Evolutionary conservation across 768 basidiomycete genomes (phyloP).

Genomic region (Suillus occidentalis): DNA sequence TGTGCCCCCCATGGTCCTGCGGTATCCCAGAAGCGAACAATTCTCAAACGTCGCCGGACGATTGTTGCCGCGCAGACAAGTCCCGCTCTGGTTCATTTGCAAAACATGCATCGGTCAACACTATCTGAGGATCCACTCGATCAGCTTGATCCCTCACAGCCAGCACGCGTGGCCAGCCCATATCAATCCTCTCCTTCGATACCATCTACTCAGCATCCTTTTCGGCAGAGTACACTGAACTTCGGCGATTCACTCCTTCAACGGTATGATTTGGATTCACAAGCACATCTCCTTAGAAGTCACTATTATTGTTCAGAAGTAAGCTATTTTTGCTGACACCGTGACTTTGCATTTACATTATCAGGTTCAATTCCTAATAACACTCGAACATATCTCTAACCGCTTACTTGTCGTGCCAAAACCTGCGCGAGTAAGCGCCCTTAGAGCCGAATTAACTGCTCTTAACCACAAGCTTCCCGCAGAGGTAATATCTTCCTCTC

Average conservation of each 20-base stretch:
- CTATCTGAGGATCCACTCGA: slow-evolving; percentile 76
- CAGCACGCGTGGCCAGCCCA: slow-evolving; percentile 39
- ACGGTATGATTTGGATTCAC: slow-evolving; percentile 65
- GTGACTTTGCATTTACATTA: slow-evolving; percentile 12
- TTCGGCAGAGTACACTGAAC: slow-evolving; percentile 44
- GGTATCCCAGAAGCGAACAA: slow-evolving; percentile 12
- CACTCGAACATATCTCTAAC: slow-evolving; percentile 91
- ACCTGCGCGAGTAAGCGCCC: slow-evolving; percentile 92
- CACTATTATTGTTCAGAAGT: slow-evolving; percentile 91
- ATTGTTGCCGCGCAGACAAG: slow-evolving; percentile 70
- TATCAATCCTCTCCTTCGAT: slow-evolving; percentile 77
- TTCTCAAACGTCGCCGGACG: slow-evolving; percentile 43
- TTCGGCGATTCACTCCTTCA: slow-evolving; percentile 59
- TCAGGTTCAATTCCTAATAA: slow-evolving; percentile 83
- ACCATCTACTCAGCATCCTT: slow-evolving; percentile 44
- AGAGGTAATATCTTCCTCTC: slow-evolving; percentile 56
- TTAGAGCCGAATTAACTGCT: slow-evolving; percentile 92
- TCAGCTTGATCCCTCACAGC: slow-evolving; percentile 52
- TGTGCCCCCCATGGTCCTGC: slow-evolving; percentile 16
- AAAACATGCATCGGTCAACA: slow-evolving; percentile 49
- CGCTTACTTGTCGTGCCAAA: slow-evolving; percentile 88
- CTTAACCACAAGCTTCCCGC: slow-evolving; percentile 96
- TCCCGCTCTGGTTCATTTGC: slow-evolving; percentile 66
- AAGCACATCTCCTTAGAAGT: slow-evolving; percentile 72
- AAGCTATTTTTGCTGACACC: slow-evolving; percentile 22